These are phyloP conservation scores for Lodderomyces jiufengensis DNA, from an alignment of 1,139 yeast genomes.

Conservation along the genomic window DNA sequence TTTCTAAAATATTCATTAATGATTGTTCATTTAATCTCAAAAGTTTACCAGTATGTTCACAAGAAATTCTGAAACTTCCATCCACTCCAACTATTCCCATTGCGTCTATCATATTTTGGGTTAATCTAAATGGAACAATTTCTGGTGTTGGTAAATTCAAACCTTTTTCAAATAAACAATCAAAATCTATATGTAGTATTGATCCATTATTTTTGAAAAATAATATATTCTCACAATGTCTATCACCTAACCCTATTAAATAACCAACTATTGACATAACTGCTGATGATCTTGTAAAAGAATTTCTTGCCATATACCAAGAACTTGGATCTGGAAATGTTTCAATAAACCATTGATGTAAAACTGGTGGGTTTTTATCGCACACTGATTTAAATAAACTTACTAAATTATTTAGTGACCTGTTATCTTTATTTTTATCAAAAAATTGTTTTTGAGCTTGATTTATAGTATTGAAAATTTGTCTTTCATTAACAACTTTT, in stretches of 20 bases:
- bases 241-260: constrained; percentile 85
- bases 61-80: constrained; percentile 79
- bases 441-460: constrained; percentile 40
- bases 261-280: constrained; percentile 98
- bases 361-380: constrained; percentile 62
- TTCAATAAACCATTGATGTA: constrained; percentile 84
- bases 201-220: constrained; percentile 73
- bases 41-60: constrained; percentile 78
- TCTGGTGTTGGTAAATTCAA: constrained; percentile 76
- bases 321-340: constrained; percentile 84
- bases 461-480: constrained; percentile 31
- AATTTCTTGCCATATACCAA: constrained; percentile 80
- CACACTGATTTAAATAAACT: constrained; percentile 31
- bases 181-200: constrained; percentile 92
- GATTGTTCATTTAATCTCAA: constrained; percentile 82
- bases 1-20: constrained; percentile 85
- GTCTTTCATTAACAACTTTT: constrained; percentile 27
- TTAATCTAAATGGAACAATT: constrained; percentile 87
- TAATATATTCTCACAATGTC: constrained; percentile 91
- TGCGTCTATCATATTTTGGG: constrained; percentile 86
- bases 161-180: constrained; percentile 88
- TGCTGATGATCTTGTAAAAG: constrained; percentile 76
- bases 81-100: constrained; percentile 89
- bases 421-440: constrained; percentile 15
- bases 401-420: constrained; percentile 19